Evolutionary conservation across 495 filamentous ascomycete genomes (phyloP).

Genomic region (Aspergillus affinis): DNA sequence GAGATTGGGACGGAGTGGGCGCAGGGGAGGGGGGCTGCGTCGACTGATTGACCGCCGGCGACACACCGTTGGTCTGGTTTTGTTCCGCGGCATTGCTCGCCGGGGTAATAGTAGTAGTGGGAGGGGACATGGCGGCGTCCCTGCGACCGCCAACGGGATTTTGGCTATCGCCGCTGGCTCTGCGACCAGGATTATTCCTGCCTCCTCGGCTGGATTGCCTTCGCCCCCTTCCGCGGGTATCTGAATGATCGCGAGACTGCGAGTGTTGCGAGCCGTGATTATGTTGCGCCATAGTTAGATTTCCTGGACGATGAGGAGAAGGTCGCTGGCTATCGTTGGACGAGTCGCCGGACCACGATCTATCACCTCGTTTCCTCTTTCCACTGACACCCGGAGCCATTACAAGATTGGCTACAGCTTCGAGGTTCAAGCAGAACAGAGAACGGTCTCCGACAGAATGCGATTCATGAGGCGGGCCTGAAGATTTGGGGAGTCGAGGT

Average conservation of each 20-base stretch:
- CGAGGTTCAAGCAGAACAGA: slow-evolving; percentile 30
- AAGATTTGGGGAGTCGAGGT: slow-evolving; percentile 10
- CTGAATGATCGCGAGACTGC: slow-evolving; percentile 40
- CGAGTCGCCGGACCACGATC: slow-evolving; percentile 51
- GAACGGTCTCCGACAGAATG: slow-evolving; percentile 34
- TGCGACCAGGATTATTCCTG: slow-evolving; percentile 38
- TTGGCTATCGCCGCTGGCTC: slow-evolving; percentile 29
- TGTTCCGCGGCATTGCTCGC: slow-evolving; percentile 26
- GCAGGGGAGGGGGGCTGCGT: slow-evolving; percentile 30
- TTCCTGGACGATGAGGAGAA: slow-evolving; percentile 64
- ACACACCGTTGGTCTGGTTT: slow-evolving; percentile 26
- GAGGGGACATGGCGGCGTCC: slow-evolving; percentile 41
- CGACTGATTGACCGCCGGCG: slow-evolving; percentile 10
- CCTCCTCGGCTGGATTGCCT: slow-evolving; percentile 45
- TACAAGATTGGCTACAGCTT: slow-evolving; percentile 26
- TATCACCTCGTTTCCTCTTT: slow-evolving; percentile 60
- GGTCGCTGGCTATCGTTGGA: slow-evolving; percentile 54
- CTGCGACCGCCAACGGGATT: slow-evolving; percentile 33
- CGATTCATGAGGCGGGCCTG: slow-evolving; percentile 41
- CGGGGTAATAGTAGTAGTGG: slow-evolving; percentile 30
- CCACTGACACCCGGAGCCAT: slow-evolving; percentile 55
- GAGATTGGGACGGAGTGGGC: slow-evolving; percentile 19
- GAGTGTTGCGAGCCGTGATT: slow-evolving; percentile 6
- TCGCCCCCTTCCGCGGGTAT: slow-evolving; percentile 45
- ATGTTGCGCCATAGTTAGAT: slow-evolving; percentile 58